Conservation (phyloP, 1,284 basidiomycete genomes). For the Ganoderma boninense region DNA sequence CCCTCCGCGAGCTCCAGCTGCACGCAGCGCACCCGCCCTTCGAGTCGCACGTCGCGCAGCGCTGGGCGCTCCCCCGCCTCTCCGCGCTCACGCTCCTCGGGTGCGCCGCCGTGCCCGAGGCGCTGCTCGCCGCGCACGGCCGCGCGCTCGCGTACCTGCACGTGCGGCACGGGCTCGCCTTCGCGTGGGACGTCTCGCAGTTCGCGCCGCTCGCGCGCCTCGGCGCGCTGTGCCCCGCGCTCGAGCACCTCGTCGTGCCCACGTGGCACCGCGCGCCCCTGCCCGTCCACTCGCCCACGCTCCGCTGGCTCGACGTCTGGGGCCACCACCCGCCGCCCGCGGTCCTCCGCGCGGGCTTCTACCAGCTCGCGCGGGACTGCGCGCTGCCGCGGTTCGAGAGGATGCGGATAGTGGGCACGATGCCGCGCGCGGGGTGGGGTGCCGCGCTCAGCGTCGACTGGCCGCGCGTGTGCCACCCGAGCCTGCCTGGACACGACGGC, state of each 20-base stretch:
- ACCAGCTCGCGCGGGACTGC: conserved; percentile 8
- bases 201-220: conserved; percentile 10
- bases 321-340: conserved; percentile 2
- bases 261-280: conserved; percentile 8
- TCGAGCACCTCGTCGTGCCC: conserved; percentile 19
- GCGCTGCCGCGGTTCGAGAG: conserved; percentile 4
- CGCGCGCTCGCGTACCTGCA: conserved; percentile 19
- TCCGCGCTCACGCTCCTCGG: conserved; percentile 9
- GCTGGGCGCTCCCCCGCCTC: not conserved
- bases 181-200: conserved; percentile 1
- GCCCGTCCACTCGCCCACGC: conserved; percentile 11
- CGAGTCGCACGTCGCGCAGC: not conserved
- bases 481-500: not conserved
- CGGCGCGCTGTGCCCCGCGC: conserved; percentile 10
- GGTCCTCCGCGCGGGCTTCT: conserved; percentile 7
- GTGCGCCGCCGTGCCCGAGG: conserved; percentile 9
- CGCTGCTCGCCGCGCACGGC: conserved; percentile 21
- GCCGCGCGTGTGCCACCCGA: conserved; percentile 20
- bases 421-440: conserved; percentile 8
- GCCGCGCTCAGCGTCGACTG: conserved; percentile 12
- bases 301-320: conserved; percentile 20
- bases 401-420: conserved; percentile 8
- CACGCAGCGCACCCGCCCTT: conserved; percentile 4
- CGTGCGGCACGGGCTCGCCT: not conserved
- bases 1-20: conserved; percentile 15